Evolutionary conservation across 2,329 filamentous ascomycete genomes (phyloP).

Genomic region (Penicillium sp.): DNA sequence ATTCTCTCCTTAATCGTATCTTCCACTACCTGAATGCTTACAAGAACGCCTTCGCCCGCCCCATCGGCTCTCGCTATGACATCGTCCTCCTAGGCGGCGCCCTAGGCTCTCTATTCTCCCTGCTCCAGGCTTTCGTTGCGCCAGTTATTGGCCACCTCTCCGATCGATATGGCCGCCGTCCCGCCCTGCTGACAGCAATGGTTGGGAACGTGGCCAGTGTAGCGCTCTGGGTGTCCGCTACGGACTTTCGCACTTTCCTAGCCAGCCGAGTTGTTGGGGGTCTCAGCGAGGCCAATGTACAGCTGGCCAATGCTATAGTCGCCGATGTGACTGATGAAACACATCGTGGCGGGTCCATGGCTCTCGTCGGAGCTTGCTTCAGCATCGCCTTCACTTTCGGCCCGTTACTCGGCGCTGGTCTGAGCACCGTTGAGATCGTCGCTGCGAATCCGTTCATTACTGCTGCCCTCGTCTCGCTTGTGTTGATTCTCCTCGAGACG

Average conservation of each 20-base stretch:
- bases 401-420: conserved; percentile 80
- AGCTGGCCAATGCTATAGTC: conserved; percentile 91
- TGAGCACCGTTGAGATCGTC: conserved; percentile 71
- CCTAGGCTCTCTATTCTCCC: conserved; percentile 84
- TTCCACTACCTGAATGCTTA: conserved; percentile 84
- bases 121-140: conserved; percentile 87
- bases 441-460: conserved; percentile 89
- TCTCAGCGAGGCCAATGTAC: conserved; percentile 92
- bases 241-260: conserved; percentile 92
- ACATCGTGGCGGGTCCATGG: conserved; percentile 86
- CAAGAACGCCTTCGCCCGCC: conserved; percentile 85
- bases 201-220: conserved; percentile 87
- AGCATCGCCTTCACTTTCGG: conserved; percentile 96
- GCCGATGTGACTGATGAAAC: conserved; percentile 88
- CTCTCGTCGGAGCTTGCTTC: conserved; percentile 92
- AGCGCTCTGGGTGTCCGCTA: conserved; percentile 85
- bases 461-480: conserved; percentile 80
- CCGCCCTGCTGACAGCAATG: conserved; percentile 87
- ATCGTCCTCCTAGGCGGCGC: conserved; percentile 93
- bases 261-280: conserved; percentile 90
- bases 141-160: conserved; percentile 85
- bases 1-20: conserved; percentile 70
- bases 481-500: conserved; percentile 80
- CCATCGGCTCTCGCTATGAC: conserved; percentile 94
- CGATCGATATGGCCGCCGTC: conserved; percentile 80